phyloP scores from a whole-genome alignment of 768 basidiomycete species.

The Boletus vinaceobasis region DNA sequence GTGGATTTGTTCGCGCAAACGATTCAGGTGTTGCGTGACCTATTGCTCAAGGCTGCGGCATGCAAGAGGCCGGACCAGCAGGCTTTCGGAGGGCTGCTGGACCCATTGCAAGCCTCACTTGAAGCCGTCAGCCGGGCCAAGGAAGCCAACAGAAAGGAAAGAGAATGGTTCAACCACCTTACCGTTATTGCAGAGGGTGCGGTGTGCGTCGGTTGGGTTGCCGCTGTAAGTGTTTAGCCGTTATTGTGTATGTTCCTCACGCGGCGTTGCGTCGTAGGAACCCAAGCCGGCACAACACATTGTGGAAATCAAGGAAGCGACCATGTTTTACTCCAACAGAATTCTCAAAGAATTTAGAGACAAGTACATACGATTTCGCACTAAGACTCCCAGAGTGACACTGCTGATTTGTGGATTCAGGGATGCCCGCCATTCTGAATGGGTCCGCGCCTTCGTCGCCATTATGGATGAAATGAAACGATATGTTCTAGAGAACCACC shows the following conservation, averaged over 20 bases:
- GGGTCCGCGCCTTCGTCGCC: constrained; percentile 70
- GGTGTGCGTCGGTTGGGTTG: constrained; percentile 83
- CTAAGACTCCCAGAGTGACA: neutral
- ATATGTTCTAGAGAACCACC: constrained; percentile 83
- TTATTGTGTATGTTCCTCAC: neutral
- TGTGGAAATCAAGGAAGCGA: constrained; percentile 80
- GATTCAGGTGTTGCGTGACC: constrained; percentile 62
- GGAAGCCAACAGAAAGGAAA: constrained; percentile 74
- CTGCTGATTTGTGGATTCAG: constrained; percentile 39
- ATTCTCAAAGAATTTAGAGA: constrained; percentile 92
- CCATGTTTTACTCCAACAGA: constrained; percentile 84
- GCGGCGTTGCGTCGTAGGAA: constrained; percentile 36
- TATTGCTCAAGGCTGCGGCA: constrained; percentile 62
- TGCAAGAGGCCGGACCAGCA: constrained; percentile 80
- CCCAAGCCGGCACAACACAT: constrained; percentile 79
- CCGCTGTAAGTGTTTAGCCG: constrained; percentile 52
- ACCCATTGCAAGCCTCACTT: constrained; percentile 67
- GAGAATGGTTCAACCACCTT: constrained; percentile 81
- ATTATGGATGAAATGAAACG: constrained; percentile 76
- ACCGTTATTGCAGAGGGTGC: constrained; percentile 80
- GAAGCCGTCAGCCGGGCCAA: constrained; percentile 77
- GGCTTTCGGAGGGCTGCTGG: constrained; percentile 53
- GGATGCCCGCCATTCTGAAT: constrained; percentile 82
- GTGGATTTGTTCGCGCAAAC: constrained; percentile 64
- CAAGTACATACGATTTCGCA: constrained; percentile 53